These are phyloP conservation scores for Daldinia concentrica DNA, from an alignment of 495 filamentous ascomycete species.

Conservation along the genomic window DNA sequence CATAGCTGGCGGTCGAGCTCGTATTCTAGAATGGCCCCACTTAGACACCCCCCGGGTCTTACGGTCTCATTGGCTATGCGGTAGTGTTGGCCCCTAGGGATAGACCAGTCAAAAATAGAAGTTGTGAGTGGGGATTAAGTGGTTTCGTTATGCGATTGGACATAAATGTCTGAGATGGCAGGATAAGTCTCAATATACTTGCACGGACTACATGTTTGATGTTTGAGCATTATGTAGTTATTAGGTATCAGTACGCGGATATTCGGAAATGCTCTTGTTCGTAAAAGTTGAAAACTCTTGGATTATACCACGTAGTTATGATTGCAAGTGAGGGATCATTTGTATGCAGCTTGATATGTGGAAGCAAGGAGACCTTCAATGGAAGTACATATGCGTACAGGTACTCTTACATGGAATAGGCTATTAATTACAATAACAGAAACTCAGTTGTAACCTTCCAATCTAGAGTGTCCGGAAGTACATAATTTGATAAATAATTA, in stretches of 20 bases:
- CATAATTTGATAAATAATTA: too few relatives aligned
- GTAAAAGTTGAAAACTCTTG: not conserved
- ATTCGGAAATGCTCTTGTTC: not conserved
- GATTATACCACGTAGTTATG: not conserved
- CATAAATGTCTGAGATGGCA: not conserved
- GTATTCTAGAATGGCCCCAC: constrained; percentile 43
- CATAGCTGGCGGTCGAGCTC: constrained; percentile 26
- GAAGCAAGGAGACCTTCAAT: not conserved
- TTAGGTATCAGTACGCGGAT: not conserved
- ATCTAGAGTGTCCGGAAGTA: too few relatives aligned
- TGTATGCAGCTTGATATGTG: not conserved
- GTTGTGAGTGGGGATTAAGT: constrained; percentile 6
- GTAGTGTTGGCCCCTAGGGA: constrained; percentile 18
- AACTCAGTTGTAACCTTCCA: too few relatives aligned
- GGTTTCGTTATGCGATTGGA: constrained; percentile 18
- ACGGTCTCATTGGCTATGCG: constrained; percentile 24
- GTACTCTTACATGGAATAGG: too few relatives aligned
- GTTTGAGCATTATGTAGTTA: not conserved
- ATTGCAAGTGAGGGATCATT: not conserved
- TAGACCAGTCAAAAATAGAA: constrained; percentile 42
- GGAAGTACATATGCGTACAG: too few relatives aligned
- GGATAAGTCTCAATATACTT: not conserved
- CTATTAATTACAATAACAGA: too few relatives aligned
- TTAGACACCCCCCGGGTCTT: constrained; percentile 7
- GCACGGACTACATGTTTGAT: not conserved